Evolutionary conservation across 1,139 yeast genomes (phyloP), one percentile per base, ranked within the genome.

Genomic region (Arxiozyma slooffiae): DNA sequence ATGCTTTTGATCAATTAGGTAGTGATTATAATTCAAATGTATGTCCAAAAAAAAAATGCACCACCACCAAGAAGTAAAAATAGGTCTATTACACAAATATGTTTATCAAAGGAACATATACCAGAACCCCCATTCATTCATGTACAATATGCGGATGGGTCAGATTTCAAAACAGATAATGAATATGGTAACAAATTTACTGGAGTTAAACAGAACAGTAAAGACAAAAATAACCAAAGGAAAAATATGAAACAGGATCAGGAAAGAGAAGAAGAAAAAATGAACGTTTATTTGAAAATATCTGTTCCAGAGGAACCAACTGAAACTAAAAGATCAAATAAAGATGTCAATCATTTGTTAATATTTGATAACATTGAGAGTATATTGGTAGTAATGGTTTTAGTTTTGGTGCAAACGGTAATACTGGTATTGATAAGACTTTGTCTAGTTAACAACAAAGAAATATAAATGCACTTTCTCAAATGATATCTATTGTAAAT

Each of bases 401-500:
- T 30, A 2, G n/a, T 30, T 30, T 16, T 30, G 36, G 3, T 30
- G 14, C 36, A 9, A 11, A 30, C 3, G 36, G 14, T 2, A 30
- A n/a, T 11, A 11, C 36, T 11, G 14, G 6, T 30, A 14, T 14
- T 3, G n/a, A 6, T 16, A 30, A 30, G 36, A 36, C 37, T 1
- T 14, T 8, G n/a, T 18, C 24, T n/a, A 26, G 16, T 20, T 26
- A 44, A 18, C 41, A 37, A 23, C 39, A 47, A 41, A 26, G 24
- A 11, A 42, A 47, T 47, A 38, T 42, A 4, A 36, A 75, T 47
- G 80, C 86, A 0, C 68, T 81, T 48, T 77, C 82, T 8, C 77
- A 77, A 49, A 67, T 82, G 46, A 67, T 81, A 47, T 81, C 78
- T 57, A 80, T 83, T 49, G 80, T 82, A 49, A 82, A 81, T 80